phyloP scores from a whole-genome alignment of 2,329 filamentous ascomycete species.

The Blastomyces gilchristii region DNA sequence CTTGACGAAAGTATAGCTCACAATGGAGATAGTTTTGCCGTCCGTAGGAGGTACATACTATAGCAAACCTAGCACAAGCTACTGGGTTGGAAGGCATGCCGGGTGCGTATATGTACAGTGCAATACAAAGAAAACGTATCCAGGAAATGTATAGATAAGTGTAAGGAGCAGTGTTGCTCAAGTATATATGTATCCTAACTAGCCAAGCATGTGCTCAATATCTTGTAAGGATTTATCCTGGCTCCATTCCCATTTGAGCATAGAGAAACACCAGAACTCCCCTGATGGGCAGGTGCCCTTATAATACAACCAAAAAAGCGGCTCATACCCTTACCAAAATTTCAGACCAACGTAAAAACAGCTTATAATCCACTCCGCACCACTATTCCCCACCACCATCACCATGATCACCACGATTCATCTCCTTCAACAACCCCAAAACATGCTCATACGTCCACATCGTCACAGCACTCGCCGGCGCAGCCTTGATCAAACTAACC shows the following conservation, averaged over 20 bases:
- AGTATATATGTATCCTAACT: too few relatives aligned
- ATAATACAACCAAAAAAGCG: background rate
- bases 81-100: too few relatives aligned
- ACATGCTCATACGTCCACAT: constrained; percentile 89
- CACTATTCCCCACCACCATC: constrained; percentile 13
- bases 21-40: too few relatives aligned
- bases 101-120: too few relatives aligned
- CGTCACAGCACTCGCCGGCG: constrained; percentile 82
- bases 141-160: too few relatives aligned
- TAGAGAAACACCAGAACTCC: background rate
- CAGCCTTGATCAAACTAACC: constrained; percentile 84
- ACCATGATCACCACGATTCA: constrained; percentile 5
- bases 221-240: background rate
- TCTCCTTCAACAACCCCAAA: constrained; percentile 48
- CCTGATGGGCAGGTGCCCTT: background rate
- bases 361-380: too few relatives aligned
- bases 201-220: too few relatives aligned
- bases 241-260: background rate
- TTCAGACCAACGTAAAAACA: background rate
- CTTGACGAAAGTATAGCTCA: too few relatives aligned
- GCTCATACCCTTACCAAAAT: background rate
- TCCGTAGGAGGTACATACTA: too few relatives aligned
- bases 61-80: too few relatives aligned
- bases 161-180: too few relatives aligned
- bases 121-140: too few relatives aligned